Evolutionary conservation across 2,329 filamentous ascomycete species (phyloP).

Genomic region (Alternaria arborescens): DNA sequence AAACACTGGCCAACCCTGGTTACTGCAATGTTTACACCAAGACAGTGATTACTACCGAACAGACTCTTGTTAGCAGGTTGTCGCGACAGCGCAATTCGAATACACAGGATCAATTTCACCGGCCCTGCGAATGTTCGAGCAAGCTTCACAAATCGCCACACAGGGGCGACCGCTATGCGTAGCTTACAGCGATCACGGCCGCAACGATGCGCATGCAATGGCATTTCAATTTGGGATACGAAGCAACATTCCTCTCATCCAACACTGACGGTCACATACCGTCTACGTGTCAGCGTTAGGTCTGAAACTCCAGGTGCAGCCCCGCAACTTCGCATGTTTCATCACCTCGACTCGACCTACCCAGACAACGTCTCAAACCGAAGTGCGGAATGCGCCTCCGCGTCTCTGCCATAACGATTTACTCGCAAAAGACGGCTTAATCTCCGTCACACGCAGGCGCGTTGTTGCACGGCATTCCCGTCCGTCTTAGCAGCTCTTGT

Average conservation of each 20-base stretch:
- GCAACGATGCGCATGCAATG: background rate
- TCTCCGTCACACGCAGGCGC: slow-evolving; percentile 7
- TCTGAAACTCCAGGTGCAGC: slow-evolving; percentile 23
- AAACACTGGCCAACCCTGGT: background rate
- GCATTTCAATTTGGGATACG: background rate
- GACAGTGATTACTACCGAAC: background rate
- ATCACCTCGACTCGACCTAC: slow-evolving; percentile 25
- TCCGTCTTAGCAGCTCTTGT: slow-evolving; percentile 24
- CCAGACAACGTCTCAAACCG: slow-evolving; percentile 14
- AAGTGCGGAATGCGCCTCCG: slow-evolving; percentile 28
- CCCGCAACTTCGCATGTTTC: slow-evolving; percentile 28
- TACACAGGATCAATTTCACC: background rate
- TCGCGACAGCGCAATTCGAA: background rate
- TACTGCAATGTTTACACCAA: background rate
- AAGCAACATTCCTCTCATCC: background rate
- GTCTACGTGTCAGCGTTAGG: slow-evolving; percentile 30
- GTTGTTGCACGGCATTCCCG: slow-evolving; percentile 21
- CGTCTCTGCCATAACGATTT: slow-evolving; percentile 12
- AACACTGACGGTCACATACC: slow-evolving; percentile 13
- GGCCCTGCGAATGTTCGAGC: background rate
- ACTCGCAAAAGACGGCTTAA: slow-evolving; percentile 12
- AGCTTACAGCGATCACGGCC: background rate
- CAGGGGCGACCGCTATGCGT: background rate
- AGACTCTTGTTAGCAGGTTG: background rate
- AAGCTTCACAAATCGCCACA: background rate